phyloP scores from a whole-genome alignment of 2,329 filamentous ascomycete species.

The Cadophora sp. region DNA sequence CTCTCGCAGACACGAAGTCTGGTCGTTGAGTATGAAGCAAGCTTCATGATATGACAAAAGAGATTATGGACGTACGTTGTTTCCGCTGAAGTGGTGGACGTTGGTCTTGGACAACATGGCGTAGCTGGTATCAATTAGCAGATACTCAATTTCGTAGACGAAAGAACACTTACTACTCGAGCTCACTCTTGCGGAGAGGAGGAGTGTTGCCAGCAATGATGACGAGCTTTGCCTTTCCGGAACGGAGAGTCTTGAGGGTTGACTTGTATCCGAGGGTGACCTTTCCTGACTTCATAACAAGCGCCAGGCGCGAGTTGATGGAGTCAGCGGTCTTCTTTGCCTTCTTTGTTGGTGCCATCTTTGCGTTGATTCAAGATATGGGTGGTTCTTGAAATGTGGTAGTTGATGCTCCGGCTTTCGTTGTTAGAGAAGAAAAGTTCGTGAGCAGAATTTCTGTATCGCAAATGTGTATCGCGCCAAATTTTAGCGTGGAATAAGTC shows the following conservation, averaged over 20 bases:
- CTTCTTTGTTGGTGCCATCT: conserved; percentile 63
- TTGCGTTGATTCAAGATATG: conserved; percentile 48
- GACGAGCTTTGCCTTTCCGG: conserved; percentile 98
- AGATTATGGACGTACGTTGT: conserved; percentile 82
- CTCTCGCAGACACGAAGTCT: conserved; percentile 47
- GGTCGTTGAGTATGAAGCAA: conserved; percentile 32
- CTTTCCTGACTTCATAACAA: conserved; percentile 72
- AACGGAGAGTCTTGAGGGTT: conserved; percentile 87
- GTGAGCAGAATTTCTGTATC: conserved; percentile 65
- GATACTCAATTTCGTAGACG: background rate
- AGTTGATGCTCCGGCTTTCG: conserved; percentile 46
- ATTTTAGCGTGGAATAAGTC: conserved; percentile 1
- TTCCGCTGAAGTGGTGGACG: conserved; percentile 97
- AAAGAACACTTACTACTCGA: conserved; percentile 66
- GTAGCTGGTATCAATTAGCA: conserved; percentile 57
- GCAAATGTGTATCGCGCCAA: conserved; percentile 20
- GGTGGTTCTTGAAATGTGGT: conserved; percentile 35
- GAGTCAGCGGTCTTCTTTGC: conserved; percentile 86
- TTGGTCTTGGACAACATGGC: conserved; percentile 91
- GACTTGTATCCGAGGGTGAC: conserved; percentile 92
- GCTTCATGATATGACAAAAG: conserved; percentile 27
- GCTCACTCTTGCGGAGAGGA: conserved; percentile 96
- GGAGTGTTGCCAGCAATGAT: conserved; percentile 96
- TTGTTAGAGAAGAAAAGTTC: conserved; percentile 28
- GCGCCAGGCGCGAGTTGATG: conserved; percentile 68